Evolutionary conservation across 139 green algal species (phyloP), one percentile per base, ranked within the genome.

Genomic region (Coelastrella sp.): DNA sequence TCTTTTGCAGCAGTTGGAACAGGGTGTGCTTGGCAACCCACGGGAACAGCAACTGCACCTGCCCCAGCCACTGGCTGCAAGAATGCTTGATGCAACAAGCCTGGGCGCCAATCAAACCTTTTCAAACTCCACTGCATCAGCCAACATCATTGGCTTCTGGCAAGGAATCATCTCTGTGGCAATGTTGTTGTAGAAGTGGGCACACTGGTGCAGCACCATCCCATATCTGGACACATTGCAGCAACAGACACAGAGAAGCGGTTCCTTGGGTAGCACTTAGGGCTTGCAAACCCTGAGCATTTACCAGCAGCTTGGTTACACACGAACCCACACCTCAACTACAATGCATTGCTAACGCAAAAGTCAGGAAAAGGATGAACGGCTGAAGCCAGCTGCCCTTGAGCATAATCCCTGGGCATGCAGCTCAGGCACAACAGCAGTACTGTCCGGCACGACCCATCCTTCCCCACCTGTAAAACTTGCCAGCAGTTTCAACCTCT

Each of bases 131-230:
- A 95, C 49, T 11, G 96, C 96, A 75, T 97, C 94, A 60, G 94
- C 91, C 19, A 98, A 93, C 93, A 98, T 94, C 95, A 98, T 96
- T 6, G 94, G 94, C 94, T 98, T 98, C 93, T 98, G 96, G 89
- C 94, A 97, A 0, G 91, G 89, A 19, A 98, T 94, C 92, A 98
- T 97, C 91, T 98, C 91, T 0, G 94, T 96, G 7, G 90, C 83
- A 73, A 97, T 96, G 91, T 97, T 94, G 94, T 98, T 98, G 95
- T 98, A 97, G 79, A 97, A 98, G 93, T 98, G 96, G 75, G 95
- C 96, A 78, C 97, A 94, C 89, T 97, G 96, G 85, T 96, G 95
- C 72, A 98, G 88, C 82, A 97, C 94, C 95, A 97, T 95, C 80
- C 95, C 94, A 68, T 98, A 96, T 72, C 94, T 95, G 87, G 35